These are phyloP conservation scores for Clarkia xantiana DNA, from an alignment of 345 rosid genomes.

Conservation along the genomic window DNA sequence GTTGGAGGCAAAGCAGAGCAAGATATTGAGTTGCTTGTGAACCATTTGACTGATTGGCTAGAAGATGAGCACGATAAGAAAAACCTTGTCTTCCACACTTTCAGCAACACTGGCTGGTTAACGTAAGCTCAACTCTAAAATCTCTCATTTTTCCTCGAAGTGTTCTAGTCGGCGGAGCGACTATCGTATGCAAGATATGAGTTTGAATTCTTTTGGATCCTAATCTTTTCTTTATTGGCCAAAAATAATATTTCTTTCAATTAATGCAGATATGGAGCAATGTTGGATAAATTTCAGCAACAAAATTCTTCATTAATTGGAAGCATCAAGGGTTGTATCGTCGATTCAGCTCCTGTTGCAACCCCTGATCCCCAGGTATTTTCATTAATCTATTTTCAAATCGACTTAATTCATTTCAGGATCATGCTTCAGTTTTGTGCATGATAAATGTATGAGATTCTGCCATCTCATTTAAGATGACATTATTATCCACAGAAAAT, in stretches of 20 bases:
- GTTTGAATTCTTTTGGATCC: too few relatives aligned
- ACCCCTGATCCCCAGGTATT: constrained; percentile 93
- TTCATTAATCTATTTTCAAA: too few relatives aligned
- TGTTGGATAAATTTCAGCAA: constrained; percentile 75
- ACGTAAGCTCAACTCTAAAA: constrained; percentile 31
- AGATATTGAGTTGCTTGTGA: constrained; percentile 59
- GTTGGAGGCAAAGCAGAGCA: constrained; percentile 90
- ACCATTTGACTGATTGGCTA: constrained; percentile 83
- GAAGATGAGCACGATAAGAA: constrained; percentile 64
- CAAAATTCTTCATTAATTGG: constrained; percentile 51
- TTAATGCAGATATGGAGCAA: constrained; percentile 65
- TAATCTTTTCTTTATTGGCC: constrained; percentile 4
- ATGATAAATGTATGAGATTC: too few relatives aligned
- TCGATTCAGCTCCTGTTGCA: constrained; percentile 98
- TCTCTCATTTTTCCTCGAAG: constrained; percentile 1
- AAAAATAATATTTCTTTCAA: constrained; percentile 5
- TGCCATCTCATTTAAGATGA: too few relatives aligned
- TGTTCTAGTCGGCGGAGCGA: too few relatives aligned
- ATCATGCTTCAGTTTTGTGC: too few relatives aligned
- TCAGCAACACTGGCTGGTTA: constrained; percentile 98
- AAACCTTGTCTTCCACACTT: constrained; percentile 86
- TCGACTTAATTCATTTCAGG: too few relatives aligned
- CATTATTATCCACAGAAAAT: too few relatives aligned
- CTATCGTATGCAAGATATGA: too few relatives aligned
- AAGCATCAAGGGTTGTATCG: constrained; percentile 77